Percentiles rank a stretch among this genome's conserved stretches.
Conservation (phyloP, 1,284 basidiomycete species). For the Sporisorium iseilematis-ciliati region DNA sequence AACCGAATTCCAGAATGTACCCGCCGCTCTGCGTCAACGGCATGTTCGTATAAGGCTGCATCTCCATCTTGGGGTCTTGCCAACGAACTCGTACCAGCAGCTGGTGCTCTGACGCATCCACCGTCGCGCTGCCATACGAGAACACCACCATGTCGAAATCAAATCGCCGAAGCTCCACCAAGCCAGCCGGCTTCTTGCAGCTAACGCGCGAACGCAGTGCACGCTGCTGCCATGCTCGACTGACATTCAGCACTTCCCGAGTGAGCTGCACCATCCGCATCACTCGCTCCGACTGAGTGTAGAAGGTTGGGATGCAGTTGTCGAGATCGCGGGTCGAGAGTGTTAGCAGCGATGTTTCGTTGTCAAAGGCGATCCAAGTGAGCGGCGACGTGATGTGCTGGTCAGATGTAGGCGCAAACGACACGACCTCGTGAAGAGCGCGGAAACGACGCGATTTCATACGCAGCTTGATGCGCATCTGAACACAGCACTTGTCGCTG, state of each 20-base stretch:
- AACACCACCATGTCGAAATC: slow-evolving; percentile 29
- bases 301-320: slow-evolving; percentile 85
- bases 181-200: slow-evolving; percentile 34
- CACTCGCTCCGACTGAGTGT: slow-evolving; percentile 89
- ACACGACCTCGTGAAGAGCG: slow-evolving; percentile 28
- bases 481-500: slow-evolving; percentile 76
- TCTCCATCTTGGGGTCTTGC: slow-evolving; percentile 46
- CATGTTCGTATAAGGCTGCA: slow-evolving; percentile 20
- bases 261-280: slow-evolving; percentile 92
- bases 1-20: slow-evolving; percentile 51
- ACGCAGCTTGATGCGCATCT: slow-evolving; percentile 76
- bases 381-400: slow-evolving; percentile 80
- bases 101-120: slow-evolving; percentile 15
- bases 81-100: slow-evolving; percentile 46
- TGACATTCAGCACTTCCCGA: slow-evolving; percentile 74
- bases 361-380: slow-evolving; percentile 83
- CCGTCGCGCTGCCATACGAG: slow-evolving; percentile 73
- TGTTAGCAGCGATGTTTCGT: slow-evolving; percentile 83
- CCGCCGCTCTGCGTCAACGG: slow-evolving; percentile 31
- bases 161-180: slow-evolving; percentile 32
- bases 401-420: slow-evolving; percentile 27
- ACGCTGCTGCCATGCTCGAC: slow-evolving; percentile 45
- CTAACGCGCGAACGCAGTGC: slow-evolving; percentile 28
- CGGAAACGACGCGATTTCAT: slow-evolving; percentile 60
- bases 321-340: slow-evolving; percentile 87